Percentiles rank a stretch among this genome's conserved stretches.
Conservation (phyloP, 176 grass and related monocot species). For the Dendrocalamus sinicus region DNA sequence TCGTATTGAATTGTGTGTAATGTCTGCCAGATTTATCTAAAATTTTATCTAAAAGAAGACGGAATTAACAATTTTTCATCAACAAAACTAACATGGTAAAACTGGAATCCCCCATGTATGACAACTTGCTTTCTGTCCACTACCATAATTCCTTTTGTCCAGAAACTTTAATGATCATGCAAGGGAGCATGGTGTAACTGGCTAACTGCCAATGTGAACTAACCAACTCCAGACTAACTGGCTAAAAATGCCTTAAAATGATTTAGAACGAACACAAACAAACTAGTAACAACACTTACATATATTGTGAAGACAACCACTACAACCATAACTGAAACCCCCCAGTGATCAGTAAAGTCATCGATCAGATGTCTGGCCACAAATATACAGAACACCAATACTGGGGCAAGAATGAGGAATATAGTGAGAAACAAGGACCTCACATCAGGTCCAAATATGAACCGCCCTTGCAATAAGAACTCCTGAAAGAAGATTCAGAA, state of each 20-base stretch:
- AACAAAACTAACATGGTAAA: not conserved
- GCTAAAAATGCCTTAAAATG: not conserved
- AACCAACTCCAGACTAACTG: not conserved
- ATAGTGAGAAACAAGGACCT: slow-evolving; percentile 93
- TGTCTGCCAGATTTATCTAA: not conserved
- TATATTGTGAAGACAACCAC: slow-evolving; percentile 86
- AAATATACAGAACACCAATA: slow-evolving; percentile 90
- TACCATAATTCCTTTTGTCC: not conserved
- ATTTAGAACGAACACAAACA: slow-evolving; percentile 1
- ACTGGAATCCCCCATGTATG: not conserved
- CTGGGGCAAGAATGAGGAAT: slow-evolving; percentile 84
- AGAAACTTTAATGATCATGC: slow-evolving; percentile 9
- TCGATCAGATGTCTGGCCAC: slow-evolving; percentile 89
- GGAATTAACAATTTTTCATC: not conserved
- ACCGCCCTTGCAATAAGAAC: slow-evolving; percentile 89
- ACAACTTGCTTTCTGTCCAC: not conserved
- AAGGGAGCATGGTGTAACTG: slow-evolving; percentile 1
- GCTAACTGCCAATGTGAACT: slow-evolving; percentile 4
- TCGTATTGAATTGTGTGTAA: not conserved
- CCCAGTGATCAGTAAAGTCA: slow-evolving; percentile 82
- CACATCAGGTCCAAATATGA: slow-evolving; percentile 98
- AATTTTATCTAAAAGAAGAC: not conserved
- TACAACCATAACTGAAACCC: slow-evolving; percentile 82
- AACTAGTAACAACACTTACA: slow-evolving; percentile 56
- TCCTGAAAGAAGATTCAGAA: slow-evolving; percentile 62